Evolutionary conservation across 345 rosid species (phyloP).

Genomic region (Cardiospermum halicacabum): DNA sequence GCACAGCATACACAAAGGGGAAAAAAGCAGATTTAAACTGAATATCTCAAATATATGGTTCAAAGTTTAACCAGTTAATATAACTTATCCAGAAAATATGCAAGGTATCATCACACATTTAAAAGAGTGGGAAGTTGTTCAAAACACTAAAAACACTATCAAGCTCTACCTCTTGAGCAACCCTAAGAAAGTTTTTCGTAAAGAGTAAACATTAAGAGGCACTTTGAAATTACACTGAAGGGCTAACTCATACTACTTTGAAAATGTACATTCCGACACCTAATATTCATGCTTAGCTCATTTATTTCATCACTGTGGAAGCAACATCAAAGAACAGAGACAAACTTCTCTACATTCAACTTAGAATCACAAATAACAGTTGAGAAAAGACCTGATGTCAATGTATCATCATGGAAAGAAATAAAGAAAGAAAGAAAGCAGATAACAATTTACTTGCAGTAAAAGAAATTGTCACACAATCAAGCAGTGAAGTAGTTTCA

Average conservation of each 20-base stretch:
- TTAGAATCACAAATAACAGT: background rate
- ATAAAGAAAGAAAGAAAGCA: background rate
- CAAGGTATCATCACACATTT: background rate
- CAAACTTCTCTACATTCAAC: background rate
- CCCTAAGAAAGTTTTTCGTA: background rate
- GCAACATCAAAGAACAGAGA: background rate
- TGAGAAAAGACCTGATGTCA: background rate
- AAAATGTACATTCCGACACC: background rate
- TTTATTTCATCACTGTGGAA: background rate
- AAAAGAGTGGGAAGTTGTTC: background rate
- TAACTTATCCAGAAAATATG: background rate
- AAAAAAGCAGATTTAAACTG: background rate
- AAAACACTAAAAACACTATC: background rate
- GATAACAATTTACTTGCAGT: background rate
- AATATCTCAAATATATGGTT: background rate
- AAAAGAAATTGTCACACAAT: conserved; percentile 1
- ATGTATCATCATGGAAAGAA: background rate
- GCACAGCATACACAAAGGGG: background rate
- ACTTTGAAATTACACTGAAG: background rate
- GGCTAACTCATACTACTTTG: background rate
- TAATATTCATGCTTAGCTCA: background rate
- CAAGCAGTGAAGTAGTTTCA: background rate
- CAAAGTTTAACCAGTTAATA: background rate
- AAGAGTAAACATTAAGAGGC: background rate
- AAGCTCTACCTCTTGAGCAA: background rate